These are phyloP conservation scores for Diaporthe ampelina DNA, from an alignment of 2,329 filamentous ascomycete species.

Conservation along the genomic window DNA sequence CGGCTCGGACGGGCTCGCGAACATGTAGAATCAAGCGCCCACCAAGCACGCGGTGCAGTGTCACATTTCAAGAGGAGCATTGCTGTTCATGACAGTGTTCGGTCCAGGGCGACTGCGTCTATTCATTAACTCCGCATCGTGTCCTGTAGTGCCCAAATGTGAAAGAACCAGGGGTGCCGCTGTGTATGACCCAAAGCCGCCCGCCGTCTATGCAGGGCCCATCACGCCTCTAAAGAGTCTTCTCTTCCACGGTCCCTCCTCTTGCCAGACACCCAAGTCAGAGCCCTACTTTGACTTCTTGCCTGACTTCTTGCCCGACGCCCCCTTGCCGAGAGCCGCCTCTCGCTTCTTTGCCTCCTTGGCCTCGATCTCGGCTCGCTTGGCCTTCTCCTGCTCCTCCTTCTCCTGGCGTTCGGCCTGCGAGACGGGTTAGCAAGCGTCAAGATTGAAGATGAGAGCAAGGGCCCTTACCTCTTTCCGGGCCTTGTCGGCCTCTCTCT, in stretches of 20 bases:
- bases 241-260: not conserved
- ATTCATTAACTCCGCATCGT: not conserved
- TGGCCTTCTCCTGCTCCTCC: constrained; percentile 64
- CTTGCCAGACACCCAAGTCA: not conserved
- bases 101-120: not conserved
- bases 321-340: constrained; percentile 60
- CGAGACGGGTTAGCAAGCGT: constrained; percentile 44
- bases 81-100: not conserved
- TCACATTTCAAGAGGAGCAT: not conserved
- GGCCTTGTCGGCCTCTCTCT: constrained; percentile 85
- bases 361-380: constrained; percentile 65
- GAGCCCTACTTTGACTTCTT: constrained; percentile 51
- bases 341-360: constrained; percentile 70
- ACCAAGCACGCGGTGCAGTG: not conserved
- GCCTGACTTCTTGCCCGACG: constrained; percentile 58
- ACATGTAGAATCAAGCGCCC: constrained; percentile 43
- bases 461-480: constrained; percentile 79
- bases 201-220: constrained; percentile 8
- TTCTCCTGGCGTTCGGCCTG: constrained; percentile 72
- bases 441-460: not conserved
- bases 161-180: constrained; percentile 4
- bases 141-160: constrained; percentile 6
- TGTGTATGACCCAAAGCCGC: constrained; percentile 16
- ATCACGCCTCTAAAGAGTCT: not conserved
- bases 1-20: constrained; percentile 53